phyloP scores from a whole-genome alignment of 2,329 filamentous ascomycete species.

The Hypoxylon sp. region DNA sequence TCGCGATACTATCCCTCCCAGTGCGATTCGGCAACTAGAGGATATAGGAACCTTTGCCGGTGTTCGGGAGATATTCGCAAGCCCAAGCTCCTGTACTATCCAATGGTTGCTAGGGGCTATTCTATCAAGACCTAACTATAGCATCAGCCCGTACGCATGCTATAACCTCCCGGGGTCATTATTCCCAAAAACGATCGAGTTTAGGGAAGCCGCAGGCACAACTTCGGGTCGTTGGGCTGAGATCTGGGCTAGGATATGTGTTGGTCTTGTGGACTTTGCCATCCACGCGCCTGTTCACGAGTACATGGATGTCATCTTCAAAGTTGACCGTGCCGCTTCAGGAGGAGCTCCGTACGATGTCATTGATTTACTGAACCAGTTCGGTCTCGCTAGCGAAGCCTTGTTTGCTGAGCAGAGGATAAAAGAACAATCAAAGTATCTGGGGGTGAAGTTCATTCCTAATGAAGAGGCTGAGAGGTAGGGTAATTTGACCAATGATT shows the following conservation, averaged over 20 bases:
- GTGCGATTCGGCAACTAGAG: too few relatives aligned
- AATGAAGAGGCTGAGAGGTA: slow-evolving; percentile 1
- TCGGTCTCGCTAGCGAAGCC: slow-evolving; percentile 18
- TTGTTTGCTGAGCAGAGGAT: slow-evolving; percentile 7
- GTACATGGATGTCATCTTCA: slow-evolving; percentile 4
- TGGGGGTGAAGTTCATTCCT: neutral
- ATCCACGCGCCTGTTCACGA: slow-evolving; percentile 10
- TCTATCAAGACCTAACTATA: slow-evolving; percentile 22
- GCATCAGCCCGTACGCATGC: slow-evolving; percentile 3
- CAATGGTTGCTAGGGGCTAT: neutral
- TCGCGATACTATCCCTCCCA: too few relatives aligned
- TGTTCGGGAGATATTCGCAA: neutral
- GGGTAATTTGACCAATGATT: too few relatives aligned
- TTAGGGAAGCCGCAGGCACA: slow-evolving; percentile 18
- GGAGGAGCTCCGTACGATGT: slow-evolving; percentile 14
- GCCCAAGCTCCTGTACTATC: neutral
- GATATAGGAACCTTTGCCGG: slow-evolving; percentile 8
- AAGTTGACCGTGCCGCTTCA: neutral
- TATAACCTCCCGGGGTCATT: neutral
- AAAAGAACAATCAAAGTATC: neutral
- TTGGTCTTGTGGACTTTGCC: slow-evolving; percentile 20
- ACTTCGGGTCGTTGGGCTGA: slow-evolving; percentile 14
- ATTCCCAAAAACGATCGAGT: slow-evolving; percentile 16
- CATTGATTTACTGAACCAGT: slow-evolving; percentile 16
- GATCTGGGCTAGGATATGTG: slow-evolving; percentile 26